phyloP scores from a whole-genome alignment of 176 grass and related monocot genomes.

The Hordeum marinum region DNA sequence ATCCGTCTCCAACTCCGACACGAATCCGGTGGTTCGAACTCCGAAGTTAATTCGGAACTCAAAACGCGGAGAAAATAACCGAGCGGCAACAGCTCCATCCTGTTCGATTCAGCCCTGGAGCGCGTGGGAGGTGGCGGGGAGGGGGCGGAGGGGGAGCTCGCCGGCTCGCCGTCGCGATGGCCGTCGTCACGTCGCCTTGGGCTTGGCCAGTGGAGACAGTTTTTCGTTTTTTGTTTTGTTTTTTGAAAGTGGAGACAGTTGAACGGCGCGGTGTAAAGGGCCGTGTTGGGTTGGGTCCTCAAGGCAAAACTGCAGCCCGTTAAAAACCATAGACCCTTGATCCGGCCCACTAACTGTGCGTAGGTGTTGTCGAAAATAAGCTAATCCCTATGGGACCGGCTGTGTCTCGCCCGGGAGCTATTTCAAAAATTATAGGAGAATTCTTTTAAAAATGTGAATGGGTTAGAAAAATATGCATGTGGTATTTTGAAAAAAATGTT shows the following conservation, averaged over 20 bases:
- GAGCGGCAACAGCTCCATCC: not conserved
- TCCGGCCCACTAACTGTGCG: no score
- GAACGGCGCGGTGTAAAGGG: not conserved
- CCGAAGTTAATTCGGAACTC: not conserved
- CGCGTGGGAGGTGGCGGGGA: not conserved
- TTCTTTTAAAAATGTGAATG: no score
- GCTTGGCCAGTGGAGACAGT: not conserved
- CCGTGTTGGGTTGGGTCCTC: no score
- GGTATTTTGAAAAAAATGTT: no score
- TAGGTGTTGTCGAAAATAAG: no score
- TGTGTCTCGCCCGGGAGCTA: no score
- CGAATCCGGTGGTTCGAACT: not conserved
- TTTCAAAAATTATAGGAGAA: no score
- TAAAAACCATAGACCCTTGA: no score
- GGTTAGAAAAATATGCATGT: no score
- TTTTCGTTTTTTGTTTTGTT: no score
- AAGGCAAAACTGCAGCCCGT: no score
- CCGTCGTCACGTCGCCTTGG: not conserved
- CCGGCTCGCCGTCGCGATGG: not conserved
- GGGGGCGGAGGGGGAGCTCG: not conserved
- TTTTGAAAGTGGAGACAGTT: not conserved
- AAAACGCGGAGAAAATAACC: not conserved
- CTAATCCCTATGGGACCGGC: no score
- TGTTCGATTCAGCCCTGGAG: not conserved
- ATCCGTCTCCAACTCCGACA: not conserved